These are phyloP conservation scores for Leptosphaerulina australis DNA, from an alignment of 2,329 filamentous ascomycete genomes.

Conservation along the genomic window DNA sequence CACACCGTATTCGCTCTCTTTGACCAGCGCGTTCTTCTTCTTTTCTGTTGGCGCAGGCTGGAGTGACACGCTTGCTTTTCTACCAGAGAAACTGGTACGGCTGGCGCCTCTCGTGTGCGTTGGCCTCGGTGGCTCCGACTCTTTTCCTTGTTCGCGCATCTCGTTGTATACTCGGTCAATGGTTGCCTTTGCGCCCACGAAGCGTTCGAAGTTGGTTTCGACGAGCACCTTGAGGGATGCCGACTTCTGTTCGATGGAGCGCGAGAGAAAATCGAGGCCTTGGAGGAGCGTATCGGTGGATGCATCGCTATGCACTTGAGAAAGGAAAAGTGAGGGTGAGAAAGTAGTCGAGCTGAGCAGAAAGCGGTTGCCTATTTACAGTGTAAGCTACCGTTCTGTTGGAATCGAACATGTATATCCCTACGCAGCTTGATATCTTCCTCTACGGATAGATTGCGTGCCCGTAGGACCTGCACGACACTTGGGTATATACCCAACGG, in stretches of 20 bases:
- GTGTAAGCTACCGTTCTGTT: neutral
- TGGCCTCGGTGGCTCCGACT: slow-evolving; percentile 46
- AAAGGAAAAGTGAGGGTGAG: slow-evolving; percentile 88
- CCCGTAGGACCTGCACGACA: slow-evolving; percentile 79
- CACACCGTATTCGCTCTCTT: slow-evolving; percentile 69
- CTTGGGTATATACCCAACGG: slow-evolving; percentile 87
- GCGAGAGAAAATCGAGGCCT: slow-evolving; percentile 84
- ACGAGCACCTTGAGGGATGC: slow-evolving; percentile 95
- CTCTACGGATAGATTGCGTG: slow-evolving; percentile 78
- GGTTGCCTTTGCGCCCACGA: slow-evolving; percentile 94
- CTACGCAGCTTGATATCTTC: slow-evolving; percentile 79
- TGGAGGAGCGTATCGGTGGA: slow-evolving; percentile 80
- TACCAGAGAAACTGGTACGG: slow-evolving; percentile 61
- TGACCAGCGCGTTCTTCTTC: slow-evolving; percentile 88
- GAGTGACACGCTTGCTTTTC: slow-evolving; percentile 53
- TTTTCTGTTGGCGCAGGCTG: slow-evolving; percentile 55
- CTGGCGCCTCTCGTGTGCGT: slow-evolving; percentile 71
- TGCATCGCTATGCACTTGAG: slow-evolving; percentile 85
- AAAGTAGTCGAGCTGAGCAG: slow-evolving; percentile 95
- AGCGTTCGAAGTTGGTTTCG: slow-evolving; percentile 97
- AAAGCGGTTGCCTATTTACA: slow-evolving; percentile 76
- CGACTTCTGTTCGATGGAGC: slow-evolving; percentile 96
- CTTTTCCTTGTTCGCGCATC: slow-evolving; percentile 77
- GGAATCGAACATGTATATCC: slow-evolving; percentile 28
- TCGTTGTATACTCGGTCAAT: slow-evolving; percentile 99